phyloP scores from a whole-genome alignment of 495 filamentous ascomycete species.

The Aspergillus ellipticus region DNA sequence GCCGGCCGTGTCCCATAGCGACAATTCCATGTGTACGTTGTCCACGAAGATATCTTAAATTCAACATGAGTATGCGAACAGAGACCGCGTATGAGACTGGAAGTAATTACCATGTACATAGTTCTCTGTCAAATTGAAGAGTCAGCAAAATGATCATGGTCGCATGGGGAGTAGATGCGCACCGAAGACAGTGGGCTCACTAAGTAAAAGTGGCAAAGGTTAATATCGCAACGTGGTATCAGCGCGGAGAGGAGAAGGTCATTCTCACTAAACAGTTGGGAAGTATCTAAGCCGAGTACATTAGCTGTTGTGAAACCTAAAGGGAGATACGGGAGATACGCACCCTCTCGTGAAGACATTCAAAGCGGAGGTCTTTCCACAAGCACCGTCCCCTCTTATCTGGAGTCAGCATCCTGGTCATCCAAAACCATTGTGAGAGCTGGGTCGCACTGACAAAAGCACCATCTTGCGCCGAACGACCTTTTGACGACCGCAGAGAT shows the following conservation, averaged over 20 bases:
- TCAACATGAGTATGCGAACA: slow-evolving; percentile 10
- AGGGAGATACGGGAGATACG: slow-evolving; percentile 22
- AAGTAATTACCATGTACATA: slow-evolving; percentile 85
- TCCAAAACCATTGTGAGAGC: neutral
- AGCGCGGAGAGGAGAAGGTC: neutral
- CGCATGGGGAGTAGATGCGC: slow-evolving; percentile 20
- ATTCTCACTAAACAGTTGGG: slow-evolving; percentile 85
- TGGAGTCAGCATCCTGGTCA: neutral
- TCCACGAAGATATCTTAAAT: slow-evolving; percentile 91
- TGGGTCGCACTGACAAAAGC: slow-evolving; percentile 66
- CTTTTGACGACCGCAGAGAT: slow-evolving; percentile 58
- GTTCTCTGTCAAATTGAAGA: slow-evolving; percentile 60
- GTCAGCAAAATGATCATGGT: slow-evolving; percentile 27
- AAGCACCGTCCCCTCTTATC: slow-evolving; percentile 88
- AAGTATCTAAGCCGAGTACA: slow-evolving; percentile 64
- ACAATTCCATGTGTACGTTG: slow-evolving; percentile 91
- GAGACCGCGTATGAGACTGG: neutral
- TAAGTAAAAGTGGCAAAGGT: slow-evolving; percentile 27
- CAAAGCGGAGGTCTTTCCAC: slow-evolving; percentile 93
- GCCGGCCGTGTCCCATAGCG: slow-evolving; percentile 96
- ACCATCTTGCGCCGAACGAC: slow-evolving; percentile 98
- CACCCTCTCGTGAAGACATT: slow-evolving; percentile 99
- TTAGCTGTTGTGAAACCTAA: slow-evolving; percentile 21
- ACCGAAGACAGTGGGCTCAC: slow-evolving; percentile 95
- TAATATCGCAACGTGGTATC: slow-evolving; percentile 19